These are phyloP conservation scores for Biscogniauxia marginata DNA, from an alignment of 2,329 filamentous ascomycete genomes.

Conservation along the genomic window DNA sequence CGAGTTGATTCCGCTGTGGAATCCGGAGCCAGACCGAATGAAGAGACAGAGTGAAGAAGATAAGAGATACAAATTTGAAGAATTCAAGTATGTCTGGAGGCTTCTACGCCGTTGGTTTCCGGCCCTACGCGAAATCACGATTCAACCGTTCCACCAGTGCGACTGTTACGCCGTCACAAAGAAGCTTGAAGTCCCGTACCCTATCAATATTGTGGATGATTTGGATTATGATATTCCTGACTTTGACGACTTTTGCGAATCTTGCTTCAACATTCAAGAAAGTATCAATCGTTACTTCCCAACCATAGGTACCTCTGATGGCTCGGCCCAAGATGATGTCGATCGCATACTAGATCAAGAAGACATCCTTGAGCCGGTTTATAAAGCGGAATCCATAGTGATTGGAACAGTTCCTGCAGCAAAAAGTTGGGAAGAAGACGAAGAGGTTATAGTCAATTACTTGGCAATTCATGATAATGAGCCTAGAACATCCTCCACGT, in stretches of 20 bases:
- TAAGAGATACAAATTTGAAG: not conserved
- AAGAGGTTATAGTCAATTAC: not conserved
- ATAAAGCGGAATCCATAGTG: not conserved
- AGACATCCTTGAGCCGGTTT: not conserved
- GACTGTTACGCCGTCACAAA: constrained; percentile 1
- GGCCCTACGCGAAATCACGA: constrained; percentile 11
- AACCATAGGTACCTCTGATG: not conserved
- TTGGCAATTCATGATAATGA: not conserved
- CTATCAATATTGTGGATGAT: not conserved
- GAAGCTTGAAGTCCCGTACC: not conserved
- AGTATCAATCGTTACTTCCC: not conserved
- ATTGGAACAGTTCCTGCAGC: not conserved
- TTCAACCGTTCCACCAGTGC: constrained; percentile 7
- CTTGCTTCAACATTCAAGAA: constrained; percentile 4
- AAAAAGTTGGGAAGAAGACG: not conserved
- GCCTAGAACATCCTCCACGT: too few species aligned
- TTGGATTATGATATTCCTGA: not conserved
- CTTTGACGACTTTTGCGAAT: not conserved
- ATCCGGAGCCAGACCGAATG: not conserved
- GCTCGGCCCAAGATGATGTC: not conserved
- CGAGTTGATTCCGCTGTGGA: too few species aligned
- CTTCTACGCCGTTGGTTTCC: constrained; percentile 12
- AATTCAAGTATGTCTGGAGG: constrained; percentile 13
- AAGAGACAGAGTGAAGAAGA: not conserved
- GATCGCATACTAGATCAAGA: not conserved